phyloP scores from a whole-genome alignment of 768 basidiomycete genomes.

The Panaeolus papilionaceus region DNA sequence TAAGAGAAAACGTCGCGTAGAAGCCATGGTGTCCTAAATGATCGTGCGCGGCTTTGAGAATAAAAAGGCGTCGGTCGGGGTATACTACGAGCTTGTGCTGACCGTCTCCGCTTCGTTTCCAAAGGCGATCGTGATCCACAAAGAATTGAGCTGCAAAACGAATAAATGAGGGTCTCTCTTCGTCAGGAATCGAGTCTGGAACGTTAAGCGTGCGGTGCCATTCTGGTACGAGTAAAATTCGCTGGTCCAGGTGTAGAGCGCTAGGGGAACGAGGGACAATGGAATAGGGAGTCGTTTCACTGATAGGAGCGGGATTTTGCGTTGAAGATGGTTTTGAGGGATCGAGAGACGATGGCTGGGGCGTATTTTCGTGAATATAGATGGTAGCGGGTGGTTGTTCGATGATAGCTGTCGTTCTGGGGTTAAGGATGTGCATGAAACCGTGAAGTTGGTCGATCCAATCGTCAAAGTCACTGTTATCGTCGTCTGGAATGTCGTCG shows the following conservation, averaged over 20 bases:
- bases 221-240: constrained; percentile 7
- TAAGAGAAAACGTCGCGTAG: not conserved
- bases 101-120: constrained; percentile 26
- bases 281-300: not conserved
- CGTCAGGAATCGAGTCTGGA: not conserved
- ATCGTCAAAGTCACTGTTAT: no score
- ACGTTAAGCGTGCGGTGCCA: constrained; percentile 15
- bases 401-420: no score
- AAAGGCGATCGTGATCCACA: constrained; percentile 21
- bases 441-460: no score
- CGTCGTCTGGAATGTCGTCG: no score
- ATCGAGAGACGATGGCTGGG: no score
- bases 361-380: no score
- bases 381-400: no score
- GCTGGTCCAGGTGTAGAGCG: not conserved
- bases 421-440: no score
- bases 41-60: constrained; percentile 25
- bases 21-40: constrained; percentile 37
- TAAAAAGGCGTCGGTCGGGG: constrained; percentile 10
- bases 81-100: not conserved
- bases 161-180: constrained; percentile 7
- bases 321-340: no score
- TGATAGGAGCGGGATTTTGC: not conserved
- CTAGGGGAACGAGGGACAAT: not conserved
- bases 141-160: constrained; percentile 31